phyloP scores from a whole-genome alignment of 495 filamentous ascomycete genomes.

The Penicillium salamii region DNA sequence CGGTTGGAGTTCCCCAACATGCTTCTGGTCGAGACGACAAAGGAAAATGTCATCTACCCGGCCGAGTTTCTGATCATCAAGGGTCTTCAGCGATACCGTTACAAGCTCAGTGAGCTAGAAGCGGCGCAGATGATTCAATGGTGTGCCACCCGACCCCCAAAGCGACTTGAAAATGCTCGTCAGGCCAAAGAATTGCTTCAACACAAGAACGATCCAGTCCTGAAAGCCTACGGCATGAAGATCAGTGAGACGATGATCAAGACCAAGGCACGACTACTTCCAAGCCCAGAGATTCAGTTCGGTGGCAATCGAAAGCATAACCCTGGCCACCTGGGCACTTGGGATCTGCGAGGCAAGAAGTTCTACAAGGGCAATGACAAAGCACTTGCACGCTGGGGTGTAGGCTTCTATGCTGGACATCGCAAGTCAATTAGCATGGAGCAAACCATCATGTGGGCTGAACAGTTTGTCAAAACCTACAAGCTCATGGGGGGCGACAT shows the following conservation, averaged over 20 bases:
- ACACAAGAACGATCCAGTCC: constrained; percentile 64
- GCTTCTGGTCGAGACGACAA: constrained; percentile 70
- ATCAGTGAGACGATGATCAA: constrained; percentile 60
- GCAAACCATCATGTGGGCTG: constrained; percentile 54
- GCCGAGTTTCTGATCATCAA: constrained; percentile 69
- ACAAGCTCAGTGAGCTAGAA: constrained; percentile 66
- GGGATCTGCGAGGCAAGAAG: constrained; percentile 79
- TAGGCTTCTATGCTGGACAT: constrained; percentile 52
- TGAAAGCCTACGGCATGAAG: constrained; percentile 65
- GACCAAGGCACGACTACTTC: constrained; percentile 68
- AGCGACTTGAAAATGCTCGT: constrained; percentile 61
- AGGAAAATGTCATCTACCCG: constrained; percentile 64
- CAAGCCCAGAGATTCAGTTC: constrained; percentile 67
- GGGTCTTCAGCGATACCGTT: constrained; percentile 70
- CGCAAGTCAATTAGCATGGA: constrained; percentile 38
- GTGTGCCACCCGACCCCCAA: constrained; percentile 61
- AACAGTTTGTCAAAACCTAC: constrained; percentile 60
- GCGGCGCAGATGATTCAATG: constrained; percentile 86
- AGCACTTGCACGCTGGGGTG: constrained; percentile 67
- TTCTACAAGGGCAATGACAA: constrained; percentile 60
- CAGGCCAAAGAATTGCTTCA: constrained; percentile 63
- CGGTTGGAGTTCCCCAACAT: constrained; percentile 51
- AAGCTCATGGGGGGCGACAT: constrained; percentile 69
- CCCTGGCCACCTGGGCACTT: constrained; percentile 64
- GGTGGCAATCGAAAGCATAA: constrained; percentile 44